phyloP scores from a whole-genome alignment of 306 rosid genomes.

The Medicago lupulina region DNA sequence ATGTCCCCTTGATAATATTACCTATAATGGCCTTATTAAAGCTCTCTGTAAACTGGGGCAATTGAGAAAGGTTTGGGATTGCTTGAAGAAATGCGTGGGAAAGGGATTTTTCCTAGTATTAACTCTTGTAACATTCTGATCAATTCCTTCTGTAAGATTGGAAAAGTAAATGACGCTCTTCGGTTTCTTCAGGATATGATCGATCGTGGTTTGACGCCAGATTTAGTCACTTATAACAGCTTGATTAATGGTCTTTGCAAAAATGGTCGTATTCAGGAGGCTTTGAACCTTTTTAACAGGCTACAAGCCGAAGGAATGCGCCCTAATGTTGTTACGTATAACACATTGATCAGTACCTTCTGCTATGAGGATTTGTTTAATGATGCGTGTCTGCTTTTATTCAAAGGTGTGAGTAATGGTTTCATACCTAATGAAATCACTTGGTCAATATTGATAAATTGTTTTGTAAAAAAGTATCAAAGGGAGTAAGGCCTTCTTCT shows the following conservation, averaged over 20 bases:
- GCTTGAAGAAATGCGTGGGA: slow-evolving; percentile 81
- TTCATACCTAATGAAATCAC: slow-evolving; percentile 74
- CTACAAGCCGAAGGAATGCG: slow-evolving; percentile 69
- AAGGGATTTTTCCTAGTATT: slow-evolving; percentile 59
- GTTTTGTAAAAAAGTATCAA: slow-evolving; percentile 49
- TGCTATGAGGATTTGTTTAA: slow-evolving; percentile 66
- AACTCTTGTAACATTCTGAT: slow-evolving; percentile 79
- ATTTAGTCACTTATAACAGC: slow-evolving; percentile 85
- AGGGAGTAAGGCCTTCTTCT: slow-evolving; percentile 41
- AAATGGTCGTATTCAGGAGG: slow-evolving; percentile 63
- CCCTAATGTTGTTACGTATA: slow-evolving; percentile 81
- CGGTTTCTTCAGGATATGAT: slow-evolving; percentile 77
- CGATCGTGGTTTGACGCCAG: slow-evolving; percentile 71
- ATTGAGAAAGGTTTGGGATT: slow-evolving; percentile 72
- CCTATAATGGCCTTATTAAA: slow-evolving; percentile 81
- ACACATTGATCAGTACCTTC: slow-evolving; percentile 72
- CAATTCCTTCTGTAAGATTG: slow-evolving; percentile 71
- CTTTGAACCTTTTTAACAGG: slow-evolving; percentile 71
- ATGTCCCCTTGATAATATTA: slow-evolving; percentile 76
- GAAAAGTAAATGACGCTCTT: slow-evolving; percentile 72
- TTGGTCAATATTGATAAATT: slow-evolving; percentile 73
- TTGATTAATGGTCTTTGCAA: slow-evolving; percentile 88
- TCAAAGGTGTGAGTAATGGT: slow-evolving; percentile 71
- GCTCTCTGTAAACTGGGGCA: slow-evolving; percentile 78
- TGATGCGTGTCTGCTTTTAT: slow-evolving; percentile 73